A percentile compares a stretch with the other conserved stretches of the same genome.
These are phyloP conservation scores for Boletellus emodensis DNA, from an alignment of 768 basidiomycete genomes.

Conservation along the genomic window DNA sequence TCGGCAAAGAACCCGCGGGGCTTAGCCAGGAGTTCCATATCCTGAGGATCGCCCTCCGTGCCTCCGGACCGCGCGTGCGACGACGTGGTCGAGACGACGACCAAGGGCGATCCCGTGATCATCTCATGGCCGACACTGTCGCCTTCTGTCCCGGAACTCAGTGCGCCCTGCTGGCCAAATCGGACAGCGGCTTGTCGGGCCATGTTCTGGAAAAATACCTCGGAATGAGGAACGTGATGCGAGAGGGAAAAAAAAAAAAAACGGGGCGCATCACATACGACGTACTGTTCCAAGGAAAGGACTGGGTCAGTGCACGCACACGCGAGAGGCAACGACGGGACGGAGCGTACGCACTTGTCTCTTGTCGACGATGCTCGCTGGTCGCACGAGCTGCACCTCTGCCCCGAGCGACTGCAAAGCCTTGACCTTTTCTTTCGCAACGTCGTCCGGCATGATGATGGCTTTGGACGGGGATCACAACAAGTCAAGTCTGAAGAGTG, in stretches of 20 bases:
- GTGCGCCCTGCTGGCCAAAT: constrained; percentile 52
- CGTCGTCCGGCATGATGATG: constrained; percentile 87
- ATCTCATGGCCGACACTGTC: constrained; percentile 31
- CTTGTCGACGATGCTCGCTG: constrained; percentile 94
- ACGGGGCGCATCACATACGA: constrained; percentile 42
- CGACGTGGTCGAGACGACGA: constrained; percentile 53
- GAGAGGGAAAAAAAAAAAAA: neutral
- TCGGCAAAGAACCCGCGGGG: constrained; percentile 92
- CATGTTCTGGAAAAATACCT: constrained; percentile 59
- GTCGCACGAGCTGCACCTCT: constrained; percentile 84
- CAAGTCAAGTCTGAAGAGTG: neutral
- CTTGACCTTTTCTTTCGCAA: constrained; percentile 88
- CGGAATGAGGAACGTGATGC: neutral
- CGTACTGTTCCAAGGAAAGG: constrained; percentile 42
- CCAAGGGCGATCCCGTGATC: constrained; percentile 43
- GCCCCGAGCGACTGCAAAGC: constrained; percentile 83
- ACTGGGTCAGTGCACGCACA: neutral
- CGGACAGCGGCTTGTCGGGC: constrained; percentile 73
- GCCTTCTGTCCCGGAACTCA: constrained; percentile 4
- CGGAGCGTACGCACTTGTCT: constrained; percentile 61
- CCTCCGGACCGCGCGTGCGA: constrained; percentile 35
- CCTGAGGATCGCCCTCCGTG: constrained; percentile 30
- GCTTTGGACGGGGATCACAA: constrained; percentile 38
- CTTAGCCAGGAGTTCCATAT: constrained; percentile 42
- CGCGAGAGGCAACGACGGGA: neutral